Evolutionary conservation across 768 basidiomycete genomes (phyloP), one percentile per base, ranked within the genome.

Genomic region (Tulasnella sp.): DNA sequence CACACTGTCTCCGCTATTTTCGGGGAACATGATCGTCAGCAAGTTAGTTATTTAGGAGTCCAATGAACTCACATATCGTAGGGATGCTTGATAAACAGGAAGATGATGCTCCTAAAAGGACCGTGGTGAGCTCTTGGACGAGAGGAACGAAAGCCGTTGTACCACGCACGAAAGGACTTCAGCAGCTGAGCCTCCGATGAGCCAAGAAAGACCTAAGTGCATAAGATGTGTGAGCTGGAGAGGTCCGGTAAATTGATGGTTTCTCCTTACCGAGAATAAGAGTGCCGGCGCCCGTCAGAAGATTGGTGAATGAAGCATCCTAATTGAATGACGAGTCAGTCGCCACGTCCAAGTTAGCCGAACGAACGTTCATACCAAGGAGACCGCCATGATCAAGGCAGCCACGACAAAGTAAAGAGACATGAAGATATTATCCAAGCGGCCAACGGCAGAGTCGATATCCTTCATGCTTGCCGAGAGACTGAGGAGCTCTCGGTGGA

Each of bases 401-500:
- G 90, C 91, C 60, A 94, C 88, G 77, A 96, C 86, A 50, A 91
- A 88, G 84, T 93, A 96, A 34, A 96, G 84, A 76, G 89, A 90
- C 92, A 97, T 94, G 82, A 96, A 88, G 82, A 97, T 96, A 83
- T 94, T 92, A 85, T 96, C 95, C 83, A 97, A 86, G 40, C 93
- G 89, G 24, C 94, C 92, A 20, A 97, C 95, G 7, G 96, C 96
- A 76, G 93, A 94, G 85, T 97, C 96, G 75, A 97, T 87, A 86
- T 97, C 95, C 69, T 91, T 89, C 95, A 98, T 95, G 7, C 92
- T 93, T 84, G 93, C 92, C 81, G 94, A 92, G 69, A 98, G 90
- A 28, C 93, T 92, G 54, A 95, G 86, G 80, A 96, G 92, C 84
- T 98, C 96, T 42, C 95, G 90, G 84, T 97, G 96, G 80, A 95